These are phyloP conservation scores for Fusarium sp. DNA, from an alignment of 2,329 filamentous ascomycete genomes.

Conservation along the genomic window DNA sequence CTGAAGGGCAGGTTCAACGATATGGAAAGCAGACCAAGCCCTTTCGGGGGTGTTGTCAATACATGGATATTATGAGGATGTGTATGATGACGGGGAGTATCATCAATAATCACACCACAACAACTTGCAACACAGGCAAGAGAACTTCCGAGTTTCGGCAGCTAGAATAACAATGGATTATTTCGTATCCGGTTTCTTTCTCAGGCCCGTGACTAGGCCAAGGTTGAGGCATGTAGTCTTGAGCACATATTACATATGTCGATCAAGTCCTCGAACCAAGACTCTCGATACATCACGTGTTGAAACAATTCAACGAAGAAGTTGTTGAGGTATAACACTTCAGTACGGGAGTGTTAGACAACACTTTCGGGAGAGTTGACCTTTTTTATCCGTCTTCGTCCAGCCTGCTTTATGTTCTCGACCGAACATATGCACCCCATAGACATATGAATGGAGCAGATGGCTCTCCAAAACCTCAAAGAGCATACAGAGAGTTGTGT, in stretches of 20 bases:
- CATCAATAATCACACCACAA: constrained; percentile 39
- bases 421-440: constrained; percentile 13
- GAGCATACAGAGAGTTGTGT: constrained; percentile 19
- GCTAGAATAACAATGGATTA: constrained; percentile 9
- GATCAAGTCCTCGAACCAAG: constrained; percentile 2
- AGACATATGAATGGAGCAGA: constrained; percentile 15
- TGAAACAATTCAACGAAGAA: constrained; percentile 5
- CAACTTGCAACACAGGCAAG: constrained; percentile 9
- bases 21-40: constrained; percentile 42
- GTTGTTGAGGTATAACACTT: constrained; percentile 3
- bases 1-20: constrained; percentile 35
- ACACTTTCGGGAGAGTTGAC: not conserved
- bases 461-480: constrained; percentile 4
- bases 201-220: constrained; percentile 15
- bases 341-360: not conserved
- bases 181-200: constrained; percentile 30
- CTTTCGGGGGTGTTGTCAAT: constrained; percentile 34
- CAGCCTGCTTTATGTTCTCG: not conserved
- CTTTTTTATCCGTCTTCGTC: not conserved
- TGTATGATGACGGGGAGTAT: constrained; percentile 43
- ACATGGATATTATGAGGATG: constrained; percentile 42
- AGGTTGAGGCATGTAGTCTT: constrained; percentile 8
- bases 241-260: not conserved
- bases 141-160: constrained; percentile 18
- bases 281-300: constrained; percentile 24